A percentile compares a stretch with the other conserved stretches of the same genome.
These are phyloP conservation scores for Gypsophila paniculata DNA, from an alignment of 179 eudicot genomes.

Conservation along the genomic window DNA sequence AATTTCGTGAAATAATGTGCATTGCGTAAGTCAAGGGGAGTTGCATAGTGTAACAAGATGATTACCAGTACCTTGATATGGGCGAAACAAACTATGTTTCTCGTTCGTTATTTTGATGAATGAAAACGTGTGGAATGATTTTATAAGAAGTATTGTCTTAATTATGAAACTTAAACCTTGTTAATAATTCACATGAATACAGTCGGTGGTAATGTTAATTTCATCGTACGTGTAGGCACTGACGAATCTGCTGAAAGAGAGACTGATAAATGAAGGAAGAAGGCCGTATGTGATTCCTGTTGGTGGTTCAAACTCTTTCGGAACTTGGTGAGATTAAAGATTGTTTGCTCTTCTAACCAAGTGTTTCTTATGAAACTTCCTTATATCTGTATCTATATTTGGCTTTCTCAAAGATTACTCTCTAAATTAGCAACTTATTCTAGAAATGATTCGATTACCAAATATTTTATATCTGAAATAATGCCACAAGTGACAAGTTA, in stretches of 20 bases:
- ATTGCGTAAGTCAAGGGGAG: too few relatives aligned
- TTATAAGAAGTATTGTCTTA: not conserved
- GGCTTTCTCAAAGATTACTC: not conserved
- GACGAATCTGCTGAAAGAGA: constrained; percentile 72
- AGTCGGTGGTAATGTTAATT: constrained; percentile 9
- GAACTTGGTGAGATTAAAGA: constrained; percentile 67
- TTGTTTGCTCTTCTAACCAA: constrained; percentile 11
- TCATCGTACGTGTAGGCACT: constrained; percentile 55
- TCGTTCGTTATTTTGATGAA: not conserved
- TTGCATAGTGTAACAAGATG: too few relatives aligned
- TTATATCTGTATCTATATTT: not conserved
- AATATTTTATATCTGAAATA: too few relatives aligned
- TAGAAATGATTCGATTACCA: too few relatives aligned
- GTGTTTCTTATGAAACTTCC: not conserved
- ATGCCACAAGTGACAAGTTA: too few relatives aligned
- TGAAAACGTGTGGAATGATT: not conserved
- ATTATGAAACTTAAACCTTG: constrained; percentile 1
- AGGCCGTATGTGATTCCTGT: constrained; percentile 95
- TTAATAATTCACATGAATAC: constrained; percentile 3
- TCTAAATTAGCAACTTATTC: not conserved
- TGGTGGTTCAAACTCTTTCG: constrained; percentile 95
- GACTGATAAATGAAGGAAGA: constrained; percentile 74
- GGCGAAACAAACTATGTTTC: not conserved
- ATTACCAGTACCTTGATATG: not conserved
- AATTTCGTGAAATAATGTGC: too few relatives aligned